A percentile compares a stretch with the other conserved stretches of the same genome.
Evolutionary conservation across 2,329 filamentous ascomycete genomes (phyloP).

Genomic region (Mycosphaerella arachidis): DNA sequence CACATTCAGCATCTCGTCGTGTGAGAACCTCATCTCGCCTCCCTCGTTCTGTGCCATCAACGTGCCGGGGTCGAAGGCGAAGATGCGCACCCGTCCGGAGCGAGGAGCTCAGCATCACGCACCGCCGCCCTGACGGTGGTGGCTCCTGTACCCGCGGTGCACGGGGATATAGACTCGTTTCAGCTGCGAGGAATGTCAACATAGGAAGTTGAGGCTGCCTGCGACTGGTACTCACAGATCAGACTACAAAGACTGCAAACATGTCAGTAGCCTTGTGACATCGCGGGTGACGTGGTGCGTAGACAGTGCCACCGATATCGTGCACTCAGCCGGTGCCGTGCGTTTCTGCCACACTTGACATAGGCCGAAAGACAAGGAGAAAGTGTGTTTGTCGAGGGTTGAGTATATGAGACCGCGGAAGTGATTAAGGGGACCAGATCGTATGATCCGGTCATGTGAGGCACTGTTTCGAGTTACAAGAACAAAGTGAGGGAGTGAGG

Average conservation of each 20-base stretch:
- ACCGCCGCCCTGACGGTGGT: slow-evolving; percentile 4
- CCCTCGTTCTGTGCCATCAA: neutral
- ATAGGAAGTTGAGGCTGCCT: neutral
- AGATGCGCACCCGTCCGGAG: neutral
- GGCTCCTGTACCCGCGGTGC: neutral
- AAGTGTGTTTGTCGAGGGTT: neutral
- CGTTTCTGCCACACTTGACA: neutral
- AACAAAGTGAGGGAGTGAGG: neutral
- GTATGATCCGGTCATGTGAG: neutral
- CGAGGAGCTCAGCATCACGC: slow-evolving; percentile 4
- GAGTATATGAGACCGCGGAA: neutral
- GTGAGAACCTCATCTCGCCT: neutral
- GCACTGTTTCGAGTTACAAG: neutral
- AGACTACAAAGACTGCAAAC: neutral
- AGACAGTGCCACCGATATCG: neutral
- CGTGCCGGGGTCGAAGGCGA: neutral
- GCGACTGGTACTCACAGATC: neutral
- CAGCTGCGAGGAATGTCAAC: neutral
- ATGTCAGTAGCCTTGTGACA: neutral
- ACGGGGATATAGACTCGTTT: neutral
- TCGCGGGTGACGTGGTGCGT: neutral
- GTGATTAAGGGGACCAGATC: neutral
- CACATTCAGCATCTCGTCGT: neutral
- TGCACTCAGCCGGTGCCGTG: neutral
- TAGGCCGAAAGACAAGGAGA: slow-evolving; percentile 1